Evolutionary conservation across 176 grass and related monocot species (phyloP).

Genomic region (Carex cristatella): DNA sequence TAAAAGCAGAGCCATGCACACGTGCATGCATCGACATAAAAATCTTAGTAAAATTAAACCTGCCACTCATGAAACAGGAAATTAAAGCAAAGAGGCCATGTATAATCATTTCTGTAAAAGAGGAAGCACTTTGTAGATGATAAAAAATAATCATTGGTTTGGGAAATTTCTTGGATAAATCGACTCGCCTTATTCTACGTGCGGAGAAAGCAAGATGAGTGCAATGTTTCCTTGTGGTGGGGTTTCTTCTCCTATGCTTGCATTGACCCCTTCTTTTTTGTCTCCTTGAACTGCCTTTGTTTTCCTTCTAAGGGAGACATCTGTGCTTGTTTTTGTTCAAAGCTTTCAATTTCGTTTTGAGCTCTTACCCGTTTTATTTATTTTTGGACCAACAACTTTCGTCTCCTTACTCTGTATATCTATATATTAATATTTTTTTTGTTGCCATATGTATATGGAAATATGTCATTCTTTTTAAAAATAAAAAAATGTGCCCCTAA

Average conservation of each 20-base stretch:
- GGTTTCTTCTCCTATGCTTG: slow-evolving; percentile 10
- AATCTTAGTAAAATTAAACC: slow-evolving; percentile 10
- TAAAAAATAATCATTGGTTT: slow-evolving; percentile 23
- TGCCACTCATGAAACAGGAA: slow-evolving; percentile 8
- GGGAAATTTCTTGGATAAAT: slow-evolving; percentile 26
- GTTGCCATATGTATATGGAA: background rate
- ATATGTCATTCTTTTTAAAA: background rate
- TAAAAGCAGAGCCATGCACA: slow-evolving; percentile 30
- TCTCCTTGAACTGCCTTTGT: slow-evolving; percentile 13
- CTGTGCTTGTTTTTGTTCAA: slow-evolving; percentile 25
- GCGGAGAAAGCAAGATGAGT: slow-evolving; percentile 6
- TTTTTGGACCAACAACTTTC: slow-evolving; percentile 4
- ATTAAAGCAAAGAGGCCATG: background rate
- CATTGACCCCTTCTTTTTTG: slow-evolving; percentile 18
- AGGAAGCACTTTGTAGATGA: background rate
- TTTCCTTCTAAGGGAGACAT: slow-evolving; percentile 26
- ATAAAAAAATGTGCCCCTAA: background rate
- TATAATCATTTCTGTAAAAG: slow-evolving; percentile 13
- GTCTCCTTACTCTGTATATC: background rate
- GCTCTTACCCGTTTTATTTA: background rate
- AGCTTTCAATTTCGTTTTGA: slow-evolving; percentile 22
- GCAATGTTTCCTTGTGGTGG: slow-evolving; percentile 21
- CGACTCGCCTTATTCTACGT: slow-evolving; percentile 19
- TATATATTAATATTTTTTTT: background rate
- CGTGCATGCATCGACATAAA: slow-evolving; percentile 25